A percentile compares a stretch with the other conserved stretches of the same genome.
Conservation (phyloP, 1,284 basidiomycete genomes). For the Schizophyllum amplum region DNA sequence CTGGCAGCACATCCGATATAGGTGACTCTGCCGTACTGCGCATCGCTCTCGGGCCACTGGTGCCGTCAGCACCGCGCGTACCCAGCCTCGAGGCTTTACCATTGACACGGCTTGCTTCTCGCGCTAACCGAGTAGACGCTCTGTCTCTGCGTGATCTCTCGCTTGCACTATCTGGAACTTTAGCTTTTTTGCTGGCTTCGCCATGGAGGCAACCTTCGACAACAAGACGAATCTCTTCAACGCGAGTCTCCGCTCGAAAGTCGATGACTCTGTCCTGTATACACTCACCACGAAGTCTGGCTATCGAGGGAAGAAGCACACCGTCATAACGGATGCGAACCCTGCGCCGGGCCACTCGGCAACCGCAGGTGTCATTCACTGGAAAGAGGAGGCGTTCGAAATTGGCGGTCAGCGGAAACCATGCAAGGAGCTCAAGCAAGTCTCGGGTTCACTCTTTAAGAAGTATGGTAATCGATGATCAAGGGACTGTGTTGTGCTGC, state of each 20-base stretch:
- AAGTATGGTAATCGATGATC: conserved; percentile 11
- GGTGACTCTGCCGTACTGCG: too few species aligned
- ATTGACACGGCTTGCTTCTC: background rate
- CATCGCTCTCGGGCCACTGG: background rate
- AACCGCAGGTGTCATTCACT: conserved; percentile 35
- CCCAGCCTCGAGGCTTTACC: background rate
- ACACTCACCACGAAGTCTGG: conserved; percentile 30
- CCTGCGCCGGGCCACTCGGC: conserved; percentile 23
- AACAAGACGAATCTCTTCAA: conserved; percentile 37
- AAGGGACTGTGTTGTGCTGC: background rate
- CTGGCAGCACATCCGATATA: too few species aligned
- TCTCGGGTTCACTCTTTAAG: conserved; percentile 25
- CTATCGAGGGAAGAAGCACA: conserved; percentile 31
- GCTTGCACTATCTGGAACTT: background rate
- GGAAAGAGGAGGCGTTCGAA: conserved; percentile 37
- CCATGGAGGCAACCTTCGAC: conserved; percentile 41
- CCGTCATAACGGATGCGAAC: conserved; percentile 35
- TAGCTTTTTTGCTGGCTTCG: background rate
- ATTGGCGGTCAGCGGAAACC: conserved; percentile 29
- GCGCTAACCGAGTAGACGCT: background rate
- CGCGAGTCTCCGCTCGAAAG: conserved; percentile 28
- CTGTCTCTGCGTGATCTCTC: background rate
- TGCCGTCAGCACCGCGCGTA: background rate
- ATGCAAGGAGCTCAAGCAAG: conserved; percentile 29
- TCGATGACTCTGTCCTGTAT: conserved; percentile 36